These are phyloP conservation scores for Aspergillus indologenus DNA, from an alignment of 495 filamentous ascomycete species.

Conservation along the genomic window DNA sequence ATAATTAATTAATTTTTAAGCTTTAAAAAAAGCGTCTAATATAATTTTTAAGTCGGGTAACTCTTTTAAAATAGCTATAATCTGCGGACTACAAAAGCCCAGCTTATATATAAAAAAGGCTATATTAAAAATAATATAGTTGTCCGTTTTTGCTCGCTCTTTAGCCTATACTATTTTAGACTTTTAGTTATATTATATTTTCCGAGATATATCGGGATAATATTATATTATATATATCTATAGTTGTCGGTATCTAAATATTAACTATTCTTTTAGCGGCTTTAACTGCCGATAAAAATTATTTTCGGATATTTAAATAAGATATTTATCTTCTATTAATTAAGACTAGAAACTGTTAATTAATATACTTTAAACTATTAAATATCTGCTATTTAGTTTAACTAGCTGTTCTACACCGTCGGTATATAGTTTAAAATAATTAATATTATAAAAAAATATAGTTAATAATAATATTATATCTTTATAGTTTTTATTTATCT, in stretches of 20 bases:
- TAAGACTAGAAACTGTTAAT: slow-evolving; percentile 4
- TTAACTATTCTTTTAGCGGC: slow-evolving; percentile 12
- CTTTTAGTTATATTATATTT: slow-evolving; percentile 17
- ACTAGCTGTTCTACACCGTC: slow-evolving; percentile 29
- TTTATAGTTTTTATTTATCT: slow-evolving; percentile 9
- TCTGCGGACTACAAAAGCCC: slow-evolving; percentile 27
- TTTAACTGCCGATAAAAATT: slow-evolving; percentile 10
- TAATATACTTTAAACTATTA: slow-evolving; percentile 17
- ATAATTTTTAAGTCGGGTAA: slow-evolving; percentile 33
- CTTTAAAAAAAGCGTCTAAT: slow-evolving; percentile 27
- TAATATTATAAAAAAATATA: slow-evolving; percentile 37
- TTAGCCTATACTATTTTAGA: slow-evolving; percentile 15
- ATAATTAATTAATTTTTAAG: slow-evolving; percentile 28
- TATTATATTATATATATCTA: slow-evolving; percentile 29
- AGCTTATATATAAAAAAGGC: slow-evolving; percentile 26
- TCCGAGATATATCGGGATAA: slow-evolving; percentile 24
- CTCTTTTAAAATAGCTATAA: slow-evolving; percentile 19
- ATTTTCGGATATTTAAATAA: slow-evolving; percentile 29
- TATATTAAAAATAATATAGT: slow-evolving; percentile 27
- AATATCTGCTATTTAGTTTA: slow-evolving; percentile 1
- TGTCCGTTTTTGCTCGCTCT: slow-evolving; percentile 20
- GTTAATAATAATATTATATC: slow-evolving; percentile 29
- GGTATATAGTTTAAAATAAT: slow-evolving; percentile 26
- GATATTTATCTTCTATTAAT: slow-evolving; percentile 1
- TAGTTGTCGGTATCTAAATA: slow-evolving; percentile 25